Evolutionary conservation across 495 filamentous ascomycete genomes (phyloP).

Genomic region (Penicillium dipodomyicola): DNA sequence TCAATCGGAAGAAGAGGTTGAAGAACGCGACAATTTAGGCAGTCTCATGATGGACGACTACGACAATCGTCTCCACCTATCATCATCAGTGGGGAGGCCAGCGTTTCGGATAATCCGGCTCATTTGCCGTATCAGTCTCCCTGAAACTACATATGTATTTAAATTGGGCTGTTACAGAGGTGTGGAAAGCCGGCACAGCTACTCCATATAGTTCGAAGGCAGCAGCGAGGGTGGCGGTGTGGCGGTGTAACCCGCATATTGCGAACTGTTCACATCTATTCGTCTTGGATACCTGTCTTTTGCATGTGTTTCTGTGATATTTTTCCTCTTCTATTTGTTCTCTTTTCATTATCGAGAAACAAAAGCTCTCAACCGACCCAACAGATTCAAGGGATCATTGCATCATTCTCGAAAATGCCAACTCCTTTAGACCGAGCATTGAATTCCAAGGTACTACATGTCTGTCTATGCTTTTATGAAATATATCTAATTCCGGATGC

Average conservation of each 20-base stretch:
- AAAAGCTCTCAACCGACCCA: background rate
- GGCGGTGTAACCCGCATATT: slow-evolving; percentile 4
- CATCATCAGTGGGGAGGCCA: no score
- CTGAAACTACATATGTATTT: no score
- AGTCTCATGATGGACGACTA: no score
- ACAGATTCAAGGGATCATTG: background rate
- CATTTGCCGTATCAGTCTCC: no score
- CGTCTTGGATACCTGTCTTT: background rate
- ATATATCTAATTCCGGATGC: slow-evolving; percentile 15
- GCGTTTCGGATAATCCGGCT: no score
- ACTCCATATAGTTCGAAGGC: slow-evolving; percentile 5
- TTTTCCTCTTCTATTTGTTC: background rate
- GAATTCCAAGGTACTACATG: slow-evolving; percentile 64
- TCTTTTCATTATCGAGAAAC: background rate
- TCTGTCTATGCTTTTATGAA: background rate
- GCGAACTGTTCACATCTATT: slow-evolving; percentile 8
- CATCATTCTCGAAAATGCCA: slow-evolving; percentile 46
- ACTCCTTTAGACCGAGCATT: slow-evolving; percentile 77
- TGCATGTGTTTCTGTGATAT: slow-evolving; percentile 1
- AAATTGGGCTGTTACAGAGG: no score
- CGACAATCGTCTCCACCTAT: no score
- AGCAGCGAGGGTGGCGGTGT: slow-evolving; percentile 5
- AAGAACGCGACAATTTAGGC: no score
- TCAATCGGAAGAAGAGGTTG: no score
- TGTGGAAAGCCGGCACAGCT: no score